Conservation (phyloP, 78 protist species). For the Cyanophora paradoxa region DNA sequence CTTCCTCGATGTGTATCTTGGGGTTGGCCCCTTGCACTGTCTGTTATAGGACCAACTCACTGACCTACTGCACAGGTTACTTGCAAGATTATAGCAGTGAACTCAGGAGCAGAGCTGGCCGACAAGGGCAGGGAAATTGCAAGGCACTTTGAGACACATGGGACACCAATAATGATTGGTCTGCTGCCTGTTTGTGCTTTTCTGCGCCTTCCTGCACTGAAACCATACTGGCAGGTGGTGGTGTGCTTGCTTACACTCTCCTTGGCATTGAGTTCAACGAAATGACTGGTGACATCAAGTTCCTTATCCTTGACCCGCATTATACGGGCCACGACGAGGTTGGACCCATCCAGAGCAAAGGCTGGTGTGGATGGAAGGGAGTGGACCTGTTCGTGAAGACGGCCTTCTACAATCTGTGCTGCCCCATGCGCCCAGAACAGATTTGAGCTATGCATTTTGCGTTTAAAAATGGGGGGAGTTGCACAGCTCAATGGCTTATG, state of each 20-base stretch:
- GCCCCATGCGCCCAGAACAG: constrained; percentile 24
- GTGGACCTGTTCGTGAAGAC: constrained; percentile 3
- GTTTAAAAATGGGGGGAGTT: no score
- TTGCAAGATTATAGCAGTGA: background rate
- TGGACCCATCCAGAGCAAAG: background rate
- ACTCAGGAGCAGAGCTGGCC: constrained; percentile 7
- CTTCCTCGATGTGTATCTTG: background rate
- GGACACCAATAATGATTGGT: constrained; percentile 12
- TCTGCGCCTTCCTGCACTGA: background rate
- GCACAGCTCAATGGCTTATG: no score
- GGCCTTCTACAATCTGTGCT: constrained; percentile 44
- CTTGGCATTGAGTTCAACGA: constrained; percentile 55
- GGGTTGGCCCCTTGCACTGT: no score
- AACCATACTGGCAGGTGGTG: constrained; percentile 32
- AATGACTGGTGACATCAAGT: constrained; percentile 34
- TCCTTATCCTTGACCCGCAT: constrained; percentile 79
- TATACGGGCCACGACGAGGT: constrained; percentile 53
- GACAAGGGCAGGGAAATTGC: background rate
- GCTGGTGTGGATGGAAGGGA: constrained; percentile 30
- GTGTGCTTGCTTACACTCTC: constrained; percentile 72
- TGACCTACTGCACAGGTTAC: background rate
- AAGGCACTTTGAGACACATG: constrained; percentile 56
- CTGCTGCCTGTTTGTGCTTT: background rate
- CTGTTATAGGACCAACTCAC: no score
- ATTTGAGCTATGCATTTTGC: no score